Conservation (phyloP, 1,284 basidiomycete genomes). For the Phaffia rhodozyma region DNA sequence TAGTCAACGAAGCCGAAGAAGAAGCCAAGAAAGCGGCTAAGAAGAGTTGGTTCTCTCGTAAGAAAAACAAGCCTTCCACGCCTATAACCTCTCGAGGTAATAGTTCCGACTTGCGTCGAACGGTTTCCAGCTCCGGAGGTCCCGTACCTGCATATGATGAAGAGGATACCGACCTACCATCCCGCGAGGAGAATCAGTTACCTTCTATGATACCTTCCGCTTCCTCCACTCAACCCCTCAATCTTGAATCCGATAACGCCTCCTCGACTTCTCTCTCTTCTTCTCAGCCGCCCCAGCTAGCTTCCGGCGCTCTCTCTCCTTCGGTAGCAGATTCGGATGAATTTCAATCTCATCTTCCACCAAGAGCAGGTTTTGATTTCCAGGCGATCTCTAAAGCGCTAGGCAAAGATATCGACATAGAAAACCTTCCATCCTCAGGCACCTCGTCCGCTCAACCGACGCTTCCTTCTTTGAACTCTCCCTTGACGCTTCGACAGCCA, state of each 20-base stretch:
- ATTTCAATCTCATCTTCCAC: constrained; percentile 20
- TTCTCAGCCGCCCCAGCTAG: neutral
- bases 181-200: neutral
- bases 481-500: neutral
- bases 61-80: constrained; percentile 23
- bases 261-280: neutral
- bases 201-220: neutral
- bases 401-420: constrained; percentile 34
- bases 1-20: constrained; percentile 33
- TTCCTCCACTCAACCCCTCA: neutral
- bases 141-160: constrained; percentile 25
- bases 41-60: constrained; percentile 35
- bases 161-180: constrained; percentile 21
- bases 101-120: constrained; percentile 4
- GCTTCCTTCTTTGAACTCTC: neutral
- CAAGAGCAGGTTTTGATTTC: constrained; percentile 37
- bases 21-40: constrained; percentile 28
- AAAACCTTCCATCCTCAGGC: neutral
- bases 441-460: neutral
- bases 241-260: neutral
- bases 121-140: constrained; percentile 7
- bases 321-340: neutral
- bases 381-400: constrained; percentile 33
- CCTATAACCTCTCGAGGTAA: constrained; percentile 20
- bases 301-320: neutral